A percentile compares a stretch with the other conserved stretches of the same genome.
Evolutionary conservation across 805 yeast species (phyloP).

Genomic region (Candida verbasci): DNA sequence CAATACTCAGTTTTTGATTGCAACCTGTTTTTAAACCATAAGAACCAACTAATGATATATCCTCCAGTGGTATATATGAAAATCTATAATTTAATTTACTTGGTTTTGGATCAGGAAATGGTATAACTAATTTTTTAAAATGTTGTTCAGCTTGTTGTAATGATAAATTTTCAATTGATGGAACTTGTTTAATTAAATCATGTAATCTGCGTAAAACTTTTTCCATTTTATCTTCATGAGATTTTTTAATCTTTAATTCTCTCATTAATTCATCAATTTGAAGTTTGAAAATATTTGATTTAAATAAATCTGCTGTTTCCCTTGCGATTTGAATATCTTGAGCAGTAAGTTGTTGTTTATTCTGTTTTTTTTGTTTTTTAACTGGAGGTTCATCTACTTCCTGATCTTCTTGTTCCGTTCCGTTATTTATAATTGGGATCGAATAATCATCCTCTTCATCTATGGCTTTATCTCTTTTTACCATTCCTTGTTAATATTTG

Average conservation of each 20-base stretch:
- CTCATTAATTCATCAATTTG: constrained; percentile 88
- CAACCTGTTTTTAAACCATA: constrained; percentile 85
- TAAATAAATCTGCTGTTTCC: constrained; percentile 91
- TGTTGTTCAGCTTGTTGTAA: constrained; percentile 56
- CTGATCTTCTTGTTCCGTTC: constrained; percentile 16
- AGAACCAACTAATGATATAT: constrained; percentile 79
- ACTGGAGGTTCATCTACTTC: constrained; percentile 24
- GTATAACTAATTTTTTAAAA: constrained; percentile 60
- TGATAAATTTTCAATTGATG: constrained; percentile 47
- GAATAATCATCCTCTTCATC: constrained; percentile 10
- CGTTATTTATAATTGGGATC: constrained; percentile 1
- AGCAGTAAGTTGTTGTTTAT: constrained; percentile 49
- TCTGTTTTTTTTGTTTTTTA: constrained; percentile 29
- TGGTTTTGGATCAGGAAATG: constrained; percentile 91
- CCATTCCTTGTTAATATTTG: constrained; percentile 17
- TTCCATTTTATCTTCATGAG: constrained; percentile 62
- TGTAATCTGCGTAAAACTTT: constrained; percentile 71
- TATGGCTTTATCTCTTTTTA: constrained; percentile 17
- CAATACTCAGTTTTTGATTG: constrained; percentile 64
- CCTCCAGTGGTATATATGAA: constrained; percentile 63
- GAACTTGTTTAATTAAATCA: constrained; percentile 61
- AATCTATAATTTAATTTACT: constrained; percentile 66
- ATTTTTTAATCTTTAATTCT: constrained; percentile 73
- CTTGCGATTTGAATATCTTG: constrained; percentile 89
- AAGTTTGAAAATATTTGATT: constrained; percentile 89